phyloP scores from a whole-genome alignment of 106 monocot genomes.

The Apostasia shenzhenica region DNA sequence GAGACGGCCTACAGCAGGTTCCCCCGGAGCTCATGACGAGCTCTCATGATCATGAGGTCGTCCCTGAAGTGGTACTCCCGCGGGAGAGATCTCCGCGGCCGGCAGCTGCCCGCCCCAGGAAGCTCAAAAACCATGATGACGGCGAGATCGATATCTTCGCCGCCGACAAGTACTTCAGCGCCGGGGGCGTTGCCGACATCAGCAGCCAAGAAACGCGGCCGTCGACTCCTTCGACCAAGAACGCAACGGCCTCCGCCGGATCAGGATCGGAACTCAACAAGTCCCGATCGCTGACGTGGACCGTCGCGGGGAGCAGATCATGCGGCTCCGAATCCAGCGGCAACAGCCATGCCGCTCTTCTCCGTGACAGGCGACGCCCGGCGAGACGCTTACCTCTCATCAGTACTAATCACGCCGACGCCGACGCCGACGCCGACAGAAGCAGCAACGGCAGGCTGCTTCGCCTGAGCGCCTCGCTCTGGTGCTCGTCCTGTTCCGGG shows the following conservation, averaged over 20 bases:
- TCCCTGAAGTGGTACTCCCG: no score
- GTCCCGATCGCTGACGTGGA: not conserved
- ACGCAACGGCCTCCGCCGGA: not conserved
- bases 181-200: conserved; percentile 1
- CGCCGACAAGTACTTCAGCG: conserved; percentile 70
- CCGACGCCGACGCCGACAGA: not conserved
- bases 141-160: conserved; percentile 50
- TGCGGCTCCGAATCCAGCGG: conserved; percentile 18
- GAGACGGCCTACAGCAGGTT: no score
- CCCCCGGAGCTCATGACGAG: no score
- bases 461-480: not conserved
- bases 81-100: no score
- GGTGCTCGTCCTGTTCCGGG: conserved; percentile 28
- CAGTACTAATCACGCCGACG: not conserved
- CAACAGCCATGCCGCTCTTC: conserved; percentile 28
- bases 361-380: conserved; percentile 2
- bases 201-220: not conserved
- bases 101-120: no score
- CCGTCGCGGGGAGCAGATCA: conserved; percentile 4
- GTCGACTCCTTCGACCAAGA: not conserved
- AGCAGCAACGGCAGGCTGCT: conserved; percentile 14
- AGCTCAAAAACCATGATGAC: conserved; percentile 3
- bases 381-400: not conserved
- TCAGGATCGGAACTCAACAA: not conserved
- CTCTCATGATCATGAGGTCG: no score